Evolutionary conservation across 805 yeast genomes (phyloP).

Genomic region (Yamadazyma ubonensis): DNA sequence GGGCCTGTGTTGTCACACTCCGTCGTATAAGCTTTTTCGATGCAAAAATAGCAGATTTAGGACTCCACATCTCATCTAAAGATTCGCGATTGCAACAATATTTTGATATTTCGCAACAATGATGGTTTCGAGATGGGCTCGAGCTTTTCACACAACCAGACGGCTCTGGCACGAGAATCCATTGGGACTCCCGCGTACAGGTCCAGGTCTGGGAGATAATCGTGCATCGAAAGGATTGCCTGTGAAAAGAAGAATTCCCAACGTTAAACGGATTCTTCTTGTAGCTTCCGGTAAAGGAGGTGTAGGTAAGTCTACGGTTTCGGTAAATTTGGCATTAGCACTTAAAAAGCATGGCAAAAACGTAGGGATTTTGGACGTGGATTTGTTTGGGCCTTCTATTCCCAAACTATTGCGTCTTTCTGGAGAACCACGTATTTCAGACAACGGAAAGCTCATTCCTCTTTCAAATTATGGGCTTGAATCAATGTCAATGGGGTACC

Average conservation of each 20-base stretch:
- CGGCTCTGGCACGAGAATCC: slow-evolving; percentile 45
- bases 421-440: slow-evolving; percentile 65
- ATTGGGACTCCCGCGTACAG: slow-evolving; percentile 44
- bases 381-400: slow-evolving; percentile 81
- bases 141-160: too few relatives aligned
- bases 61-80: too few relatives aligned
- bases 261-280: slow-evolving; percentile 60
- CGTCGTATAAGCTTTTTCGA: too few relatives aligned
- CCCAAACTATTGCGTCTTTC: slow-evolving; percentile 67
- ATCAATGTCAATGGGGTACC: slow-evolving; percentile 88
- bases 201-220: too few relatives aligned
- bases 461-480: slow-evolving; percentile 71
- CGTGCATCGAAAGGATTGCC: slow-evolving; percentile 61
- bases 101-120: background rate
- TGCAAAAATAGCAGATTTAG: too few relatives aligned
- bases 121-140: too few relatives aligned
- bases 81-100: too few relatives aligned
- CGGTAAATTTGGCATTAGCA: slow-evolving; percentile 67
- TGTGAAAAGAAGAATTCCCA: slow-evolving; percentile 51
- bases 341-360: slow-evolving; percentile 51
- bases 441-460: slow-evolving; percentile 59
- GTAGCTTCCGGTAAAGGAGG: slow-evolving; percentile 82
- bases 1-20: too few relatives aligned
- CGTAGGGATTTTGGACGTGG: slow-evolving; percentile 75
- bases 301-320: slow-evolving; percentile 76